Evolutionary conservation across 2,329 filamentous ascomycete genomes (phyloP).

Genomic region (Colletotrichum sp.): DNA sequence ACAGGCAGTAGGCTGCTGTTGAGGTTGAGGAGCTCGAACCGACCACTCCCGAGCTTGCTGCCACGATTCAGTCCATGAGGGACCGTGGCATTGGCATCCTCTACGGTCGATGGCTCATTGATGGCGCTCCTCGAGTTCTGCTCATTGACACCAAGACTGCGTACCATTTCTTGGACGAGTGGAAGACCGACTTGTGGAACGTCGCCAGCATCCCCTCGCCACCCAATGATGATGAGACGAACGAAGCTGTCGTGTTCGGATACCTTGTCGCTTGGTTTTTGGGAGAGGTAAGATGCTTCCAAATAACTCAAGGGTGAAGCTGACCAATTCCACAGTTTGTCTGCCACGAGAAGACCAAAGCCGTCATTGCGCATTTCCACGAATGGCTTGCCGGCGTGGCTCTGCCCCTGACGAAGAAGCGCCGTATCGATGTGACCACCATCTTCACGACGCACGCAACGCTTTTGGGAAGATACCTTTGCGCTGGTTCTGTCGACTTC

Average conservation of each 20-base stretch:
- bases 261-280: conserved; percentile 98
- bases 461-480: conserved; percentile 92
- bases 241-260: conserved; percentile 96
- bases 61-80: conserved; percentile 91
- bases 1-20: conserved; percentile 77
- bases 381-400: conserved; percentile 98
- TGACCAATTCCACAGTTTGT: conserved; percentile 71
- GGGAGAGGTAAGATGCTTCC: conserved; percentile 75
- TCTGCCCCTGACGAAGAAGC: conserved; percentile 88
- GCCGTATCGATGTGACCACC: conserved; percentile 94
- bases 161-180: conserved; percentile 90
- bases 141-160: conserved; percentile 95
- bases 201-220: conserved; percentile 93
- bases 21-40: conserved; percentile 95
- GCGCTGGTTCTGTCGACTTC: conserved; percentile 96
- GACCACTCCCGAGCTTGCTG: conserved; percentile 76
- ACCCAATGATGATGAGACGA: conserved; percentile 90
- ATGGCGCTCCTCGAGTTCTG: conserved; percentile 90
- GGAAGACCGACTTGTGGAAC: conserved; percentile 97
- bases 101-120: conserved; percentile 97
- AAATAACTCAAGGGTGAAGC: not conserved
- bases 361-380: conserved; percentile 97
- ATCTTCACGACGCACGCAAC: conserved; percentile 99
- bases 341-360: conserved; percentile 87
- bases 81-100: conserved; percentile 88